Conservation (phyloP, 495 filamentous ascomycete species). For the Xylaria telfairii region DNA sequence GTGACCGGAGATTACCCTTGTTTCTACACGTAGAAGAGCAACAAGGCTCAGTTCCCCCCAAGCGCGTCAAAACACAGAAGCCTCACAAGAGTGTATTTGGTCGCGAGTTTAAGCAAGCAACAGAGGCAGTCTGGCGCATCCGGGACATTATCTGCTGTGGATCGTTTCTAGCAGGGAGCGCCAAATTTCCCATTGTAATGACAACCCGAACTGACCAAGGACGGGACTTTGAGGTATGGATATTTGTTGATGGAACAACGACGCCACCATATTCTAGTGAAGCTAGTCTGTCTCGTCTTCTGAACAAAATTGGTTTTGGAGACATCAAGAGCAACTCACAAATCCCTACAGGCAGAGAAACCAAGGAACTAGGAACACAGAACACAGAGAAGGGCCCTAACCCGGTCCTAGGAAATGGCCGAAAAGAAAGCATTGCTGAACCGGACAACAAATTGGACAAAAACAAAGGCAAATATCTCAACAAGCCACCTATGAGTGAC, state of each 20-base stretch:
- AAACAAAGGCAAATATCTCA: constrained; percentile 30
- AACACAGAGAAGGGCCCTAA: background rate
- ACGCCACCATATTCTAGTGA: constrained; percentile 25
- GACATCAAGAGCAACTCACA: constrained; percentile 20
- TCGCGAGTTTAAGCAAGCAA: constrained; percentile 33
- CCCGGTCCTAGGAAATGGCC: background rate
- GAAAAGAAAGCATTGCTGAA: background rate
- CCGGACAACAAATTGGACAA: background rate
- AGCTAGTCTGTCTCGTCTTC: constrained; percentile 29
- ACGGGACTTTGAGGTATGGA: constrained; percentile 33
- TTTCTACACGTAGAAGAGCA: constrained; percentile 31
- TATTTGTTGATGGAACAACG: constrained; percentile 28
- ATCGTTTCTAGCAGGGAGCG: constrained; percentile 34
- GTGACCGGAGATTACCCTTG: constrained; percentile 36
- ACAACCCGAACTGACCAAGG: constrained; percentile 28
- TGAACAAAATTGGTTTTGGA: constrained; percentile 33
- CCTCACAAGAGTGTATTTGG: constrained; percentile 40
- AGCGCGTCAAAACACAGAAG: constrained; percentile 30
- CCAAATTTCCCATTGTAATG: constrained; percentile 32
- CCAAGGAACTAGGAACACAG: background rate
- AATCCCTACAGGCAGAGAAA: background rate
- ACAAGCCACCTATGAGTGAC: constrained; percentile 22
- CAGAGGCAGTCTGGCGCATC: constrained; percentile 41
- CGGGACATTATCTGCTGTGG: constrained; percentile 44
- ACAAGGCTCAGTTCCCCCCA: constrained; percentile 1